phyloP scores from a whole-genome alignment of 768 basidiomycete species.

The Nidula microcarpa region DNA sequence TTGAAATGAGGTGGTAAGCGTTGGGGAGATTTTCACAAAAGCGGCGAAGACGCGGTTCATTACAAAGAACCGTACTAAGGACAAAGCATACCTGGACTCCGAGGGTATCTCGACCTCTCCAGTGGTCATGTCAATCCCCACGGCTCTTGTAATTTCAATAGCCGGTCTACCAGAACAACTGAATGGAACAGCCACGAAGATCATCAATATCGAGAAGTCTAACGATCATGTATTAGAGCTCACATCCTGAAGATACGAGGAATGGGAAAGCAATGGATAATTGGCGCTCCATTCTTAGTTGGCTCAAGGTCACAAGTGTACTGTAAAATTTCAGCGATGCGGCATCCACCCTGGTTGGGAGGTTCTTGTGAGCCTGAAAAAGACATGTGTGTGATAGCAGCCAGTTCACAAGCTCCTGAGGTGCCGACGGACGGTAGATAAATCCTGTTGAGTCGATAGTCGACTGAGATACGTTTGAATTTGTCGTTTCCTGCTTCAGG shows the following conservation, averaged over 20 bases:
- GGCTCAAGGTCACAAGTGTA: slow-evolving; percentile 53
- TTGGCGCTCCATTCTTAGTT: slow-evolving; percentile 15
- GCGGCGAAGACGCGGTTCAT: too few species aligned
- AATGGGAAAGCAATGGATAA: slow-evolving; percentile 66
- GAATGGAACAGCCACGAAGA: slow-evolving; percentile 1
- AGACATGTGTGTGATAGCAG: not conserved
- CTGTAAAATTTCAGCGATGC: slow-evolving; percentile 69
- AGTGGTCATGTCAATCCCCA: slow-evolving; percentile 40
- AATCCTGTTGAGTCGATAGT: too few species aligned
- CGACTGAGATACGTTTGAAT: too few species aligned
- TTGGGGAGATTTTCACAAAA: too few species aligned
- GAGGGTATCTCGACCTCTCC: slow-evolving; percentile 51
- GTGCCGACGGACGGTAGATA: too few species aligned
- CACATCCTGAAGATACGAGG: slow-evolving; percentile 74
- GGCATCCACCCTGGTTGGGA: slow-evolving; percentile 33
- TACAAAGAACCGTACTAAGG: too few species aligned
- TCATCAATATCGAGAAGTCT: slow-evolving; percentile 1
- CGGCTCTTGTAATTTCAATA: slow-evolving; percentile 65
- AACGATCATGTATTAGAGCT: slow-evolving; percentile 14
- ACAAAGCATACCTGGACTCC: slow-evolving; percentile 31
- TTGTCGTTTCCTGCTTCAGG: too few species aligned
- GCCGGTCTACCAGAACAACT: slow-evolving; percentile 69
- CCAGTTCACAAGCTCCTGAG: too few species aligned
- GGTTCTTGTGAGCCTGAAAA: not conserved
- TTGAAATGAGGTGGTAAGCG: too few species aligned